Evolutionary conservation across 2,329 filamentous ascomycete species (phyloP), one percentile per base, ranked within the genome.

Genomic region (Colletotrichum musae): DNA sequence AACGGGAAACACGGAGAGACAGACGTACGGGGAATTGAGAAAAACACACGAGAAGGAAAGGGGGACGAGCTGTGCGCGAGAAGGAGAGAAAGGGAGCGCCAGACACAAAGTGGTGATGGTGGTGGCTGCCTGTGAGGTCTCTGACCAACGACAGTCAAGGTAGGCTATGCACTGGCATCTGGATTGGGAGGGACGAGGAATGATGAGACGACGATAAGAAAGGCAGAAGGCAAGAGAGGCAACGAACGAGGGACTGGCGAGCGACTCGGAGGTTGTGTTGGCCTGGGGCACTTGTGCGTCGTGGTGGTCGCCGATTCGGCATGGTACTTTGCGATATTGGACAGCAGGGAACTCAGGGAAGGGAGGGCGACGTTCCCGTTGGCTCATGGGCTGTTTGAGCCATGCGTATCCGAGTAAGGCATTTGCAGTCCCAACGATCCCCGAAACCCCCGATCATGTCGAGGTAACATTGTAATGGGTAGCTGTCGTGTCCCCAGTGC

Each of bases 261-360:
- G 24, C 16, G n/a, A 45, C 41, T 26, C 26, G 12, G 32, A 43
- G 41, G 21, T 24, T 28, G 50, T 51, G 56, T 68, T 41, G 50
- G 66, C 66, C 53, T 59, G 56, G 61, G 41, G 50, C 65, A 69
- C 50, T 59, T 21, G 61, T 54, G 56, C 66, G 47, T 66, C 54
- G 28, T 59, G 41, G 41, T 56, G 24, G 66, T 66, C 45, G 56
- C 56, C 51, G 50, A 52, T 51, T 41, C 62, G 36, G 66, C 50
- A 60, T 51, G 62, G 62, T 69, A 66, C 66, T 56, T 50, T 51
- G 43, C 48, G 54, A 54, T 54, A 51, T 47, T 48, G 56, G 51
- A n/a, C 9, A 48, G 51, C 65, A 32, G 39, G 60, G 32, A 24
- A 24, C 3, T 24, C 21, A 24, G 21, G 21, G 21, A 24, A 54